Evolutionary conservation across 257 asterid genomes (phyloP), one percentile per base, ranked within the genome.

Genomic region (Voacanga thouarsii): DNA sequence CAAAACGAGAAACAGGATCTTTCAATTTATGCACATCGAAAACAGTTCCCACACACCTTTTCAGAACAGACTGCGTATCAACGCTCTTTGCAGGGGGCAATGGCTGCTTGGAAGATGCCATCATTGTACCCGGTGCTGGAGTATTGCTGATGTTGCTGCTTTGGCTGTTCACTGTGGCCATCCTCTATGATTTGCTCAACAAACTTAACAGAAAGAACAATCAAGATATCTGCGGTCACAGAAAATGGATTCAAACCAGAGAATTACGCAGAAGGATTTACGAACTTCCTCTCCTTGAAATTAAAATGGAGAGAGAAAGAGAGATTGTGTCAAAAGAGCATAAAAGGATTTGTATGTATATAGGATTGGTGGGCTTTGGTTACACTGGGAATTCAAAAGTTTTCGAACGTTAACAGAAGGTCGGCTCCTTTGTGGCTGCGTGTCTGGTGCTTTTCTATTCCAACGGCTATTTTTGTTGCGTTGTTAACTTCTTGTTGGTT

Each of bases 91-190:
- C 84, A 39, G 87, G 0, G 33, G 83, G 76, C n/a, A 75, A 3
- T 10, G 87, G 67, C 56, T 84, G 82, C 75, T 87, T 87, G 4
- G 80, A 76, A 15, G 84, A 67, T 23, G 86, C 45, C 63, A 78
- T 37, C 30, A 53, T 78, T 6, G 76, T 83, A 56, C 67, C 76
- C 26, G 83, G 77, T 10, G 85, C 72, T 28, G 83, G 84, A 59
- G 83, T 79, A 33, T 84, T 83, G 79, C 91, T 92, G 55, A 89
- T 89, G 82, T 85, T 90, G 81, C 82, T 87, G 84, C 88, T 93
- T 61, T 89, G 77, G 60, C 88, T 87, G 80, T 84, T 90, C 28
- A 85, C 79, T 47, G 94, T 56, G 2, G 97, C 91, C 96, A 90
- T 93, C 64, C 59, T 28, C 72, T 37, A 26, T 15, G 51, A 71